Percentiles rank a stretch among this genome's conserved stretches.
phyloP scores from a whole-genome alignment of 768 basidiomycete genomes.

The Xerocomus brunneocitrinus region DNA sequence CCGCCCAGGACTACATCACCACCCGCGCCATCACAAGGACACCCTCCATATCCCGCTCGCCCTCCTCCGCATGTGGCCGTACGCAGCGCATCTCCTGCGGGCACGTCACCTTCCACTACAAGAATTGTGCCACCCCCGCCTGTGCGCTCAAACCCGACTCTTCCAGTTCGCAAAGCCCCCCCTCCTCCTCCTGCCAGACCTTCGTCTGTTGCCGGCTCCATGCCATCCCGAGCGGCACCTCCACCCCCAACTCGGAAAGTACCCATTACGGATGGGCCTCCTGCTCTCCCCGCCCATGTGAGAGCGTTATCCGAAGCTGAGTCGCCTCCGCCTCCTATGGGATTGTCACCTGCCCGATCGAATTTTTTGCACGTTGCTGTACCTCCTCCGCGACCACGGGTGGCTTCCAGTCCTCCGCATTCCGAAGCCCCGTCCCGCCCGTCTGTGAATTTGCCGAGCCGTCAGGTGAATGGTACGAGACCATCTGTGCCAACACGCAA shows the following conservation, averaged over 20 bases:
- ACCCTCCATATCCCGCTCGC: slow-evolving; percentile 25
- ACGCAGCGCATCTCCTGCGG: slow-evolving; percentile 20
- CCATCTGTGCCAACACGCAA: slow-evolving; percentile 40
- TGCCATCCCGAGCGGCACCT: slow-evolving; percentile 32
- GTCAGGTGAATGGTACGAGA: slow-evolving; percentile 28
- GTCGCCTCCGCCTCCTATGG: slow-evolving; percentile 33
- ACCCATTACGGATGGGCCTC: slow-evolving; percentile 23
- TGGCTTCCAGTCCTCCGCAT: slow-evolving; percentile 23
- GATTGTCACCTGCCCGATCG: slow-evolving; percentile 26
- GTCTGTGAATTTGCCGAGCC: slow-evolving; percentile 9
- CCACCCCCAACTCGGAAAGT: slow-evolving; percentile 40
- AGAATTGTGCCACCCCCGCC: slow-evolving; percentile 25
- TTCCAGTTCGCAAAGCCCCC: slow-evolving; percentile 34
- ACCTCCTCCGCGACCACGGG: slow-evolving; percentile 16
- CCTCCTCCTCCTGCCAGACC: slow-evolving; percentile 45
- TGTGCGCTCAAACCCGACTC: slow-evolving; percentile 20
- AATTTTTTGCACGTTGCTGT: slow-evolving; percentile 17
- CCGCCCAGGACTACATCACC: slow-evolving; percentile 30
- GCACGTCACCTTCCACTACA: slow-evolving; percentile 9
- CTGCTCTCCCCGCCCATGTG: slow-evolving; percentile 35
- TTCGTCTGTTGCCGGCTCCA: slow-evolving; percentile 29
- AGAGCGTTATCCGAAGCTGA: slow-evolving; percentile 44
- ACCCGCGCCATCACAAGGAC: slow-evolving; percentile 21
- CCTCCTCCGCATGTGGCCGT: slow-evolving; percentile 26
- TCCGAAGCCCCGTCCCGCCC: slow-evolving; percentile 17